phyloP scores from a whole-genome alignment of 1,284 basidiomycete genomes.

The Ceratobasidium sp. region DNA sequence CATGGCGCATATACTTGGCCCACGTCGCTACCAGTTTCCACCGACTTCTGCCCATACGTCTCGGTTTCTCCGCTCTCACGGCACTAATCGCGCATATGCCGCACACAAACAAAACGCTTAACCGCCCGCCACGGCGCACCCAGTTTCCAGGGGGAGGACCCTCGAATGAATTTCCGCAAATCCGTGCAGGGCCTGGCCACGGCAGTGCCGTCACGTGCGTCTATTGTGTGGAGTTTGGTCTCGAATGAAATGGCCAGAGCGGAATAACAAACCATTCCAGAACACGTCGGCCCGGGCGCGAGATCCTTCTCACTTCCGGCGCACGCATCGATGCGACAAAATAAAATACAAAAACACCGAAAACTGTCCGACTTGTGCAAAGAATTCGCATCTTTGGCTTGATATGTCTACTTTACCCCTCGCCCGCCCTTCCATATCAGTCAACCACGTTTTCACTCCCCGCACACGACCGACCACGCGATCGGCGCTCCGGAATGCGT shows the following conservation, averaged over 20 bases:
- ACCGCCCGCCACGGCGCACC: too few relatives aligned
- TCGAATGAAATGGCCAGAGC: too few relatives aligned
- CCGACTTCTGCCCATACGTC: neutral
- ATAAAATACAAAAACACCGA: conserved; percentile 5
- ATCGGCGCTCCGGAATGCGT: neutral
- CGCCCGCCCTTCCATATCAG: neutral
- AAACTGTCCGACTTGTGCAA: neutral
- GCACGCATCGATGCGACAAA: too few relatives aligned
- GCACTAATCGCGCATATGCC: neutral
- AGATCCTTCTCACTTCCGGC: neutral
- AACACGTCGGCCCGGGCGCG: neutral
- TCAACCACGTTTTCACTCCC: conserved; percentile 6
- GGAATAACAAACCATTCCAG: conserved; percentile 1
- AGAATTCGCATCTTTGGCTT: neutral
- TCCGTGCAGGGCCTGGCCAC: conserved; percentile 11
- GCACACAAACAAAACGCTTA: neutral
- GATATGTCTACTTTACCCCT: neutral
- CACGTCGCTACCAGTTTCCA: neutral
- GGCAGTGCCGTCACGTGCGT: conserved; percentile 15
- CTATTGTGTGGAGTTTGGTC: neutral
- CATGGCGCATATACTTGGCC: conserved; percentile 15
- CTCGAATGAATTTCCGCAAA: conserved; percentile 24
- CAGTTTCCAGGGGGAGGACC: conserved; percentile 20
- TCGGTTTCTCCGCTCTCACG: neutral
- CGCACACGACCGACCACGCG: conserved; percentile 3